These are phyloP conservation scores for Globisporangium solare DNA, from an alignment of 352 stramenopile genomes.

Conservation along the genomic window DNA sequence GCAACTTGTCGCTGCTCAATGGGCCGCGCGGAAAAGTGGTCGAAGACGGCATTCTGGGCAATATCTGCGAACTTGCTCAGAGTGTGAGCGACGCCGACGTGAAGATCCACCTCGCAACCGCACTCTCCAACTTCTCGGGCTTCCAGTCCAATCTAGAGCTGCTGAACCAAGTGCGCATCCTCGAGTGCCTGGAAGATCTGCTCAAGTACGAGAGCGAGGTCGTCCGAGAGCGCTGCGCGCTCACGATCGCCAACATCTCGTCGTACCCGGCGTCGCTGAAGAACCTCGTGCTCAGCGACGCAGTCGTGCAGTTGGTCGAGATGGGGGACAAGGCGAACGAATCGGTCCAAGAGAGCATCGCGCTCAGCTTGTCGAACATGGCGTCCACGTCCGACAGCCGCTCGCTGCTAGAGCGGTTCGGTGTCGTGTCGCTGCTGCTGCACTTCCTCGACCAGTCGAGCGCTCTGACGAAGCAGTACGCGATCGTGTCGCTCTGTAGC, in stretches of 20 bases:
- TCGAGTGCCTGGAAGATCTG: conserved; percentile 72
- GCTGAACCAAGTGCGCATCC: conserved; percentile 56
- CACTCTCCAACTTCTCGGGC: conserved; percentile 78
- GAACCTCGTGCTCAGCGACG: conserved; percentile 60
- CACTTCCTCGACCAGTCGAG: conserved; percentile 60
- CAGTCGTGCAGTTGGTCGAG: conserved; percentile 61
- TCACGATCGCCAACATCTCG: conserved; percentile 76
- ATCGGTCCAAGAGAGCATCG: conserved; percentile 67
- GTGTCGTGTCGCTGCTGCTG: conserved; percentile 62
- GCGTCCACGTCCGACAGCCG: conserved; percentile 52
- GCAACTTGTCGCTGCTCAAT: conserved; percentile 69
- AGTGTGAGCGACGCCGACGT: conserved; percentile 30
- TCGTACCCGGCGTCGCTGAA: conserved; percentile 54
- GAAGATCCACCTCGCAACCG: conserved; percentile 60
- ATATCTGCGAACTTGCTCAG: conserved; percentile 59
- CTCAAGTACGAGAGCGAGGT: conserved; percentile 66
- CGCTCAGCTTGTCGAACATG: conserved; percentile 74
- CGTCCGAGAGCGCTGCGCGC: conserved; percentile 63
- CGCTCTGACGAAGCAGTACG: conserved; percentile 53
- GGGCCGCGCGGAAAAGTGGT: conserved; percentile 66
- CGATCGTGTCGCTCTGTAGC: conserved; percentile 66
- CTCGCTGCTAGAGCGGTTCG: conserved; percentile 51
- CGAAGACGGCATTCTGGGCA: conserved; percentile 78
- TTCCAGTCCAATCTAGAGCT: conserved; percentile 60
- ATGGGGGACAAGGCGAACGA: conserved; percentile 44